These are phyloP conservation scores for Globisporangium megalacanthum DNA, from an alignment of 352 stramenopile species.

Conservation along the genomic window DNA sequence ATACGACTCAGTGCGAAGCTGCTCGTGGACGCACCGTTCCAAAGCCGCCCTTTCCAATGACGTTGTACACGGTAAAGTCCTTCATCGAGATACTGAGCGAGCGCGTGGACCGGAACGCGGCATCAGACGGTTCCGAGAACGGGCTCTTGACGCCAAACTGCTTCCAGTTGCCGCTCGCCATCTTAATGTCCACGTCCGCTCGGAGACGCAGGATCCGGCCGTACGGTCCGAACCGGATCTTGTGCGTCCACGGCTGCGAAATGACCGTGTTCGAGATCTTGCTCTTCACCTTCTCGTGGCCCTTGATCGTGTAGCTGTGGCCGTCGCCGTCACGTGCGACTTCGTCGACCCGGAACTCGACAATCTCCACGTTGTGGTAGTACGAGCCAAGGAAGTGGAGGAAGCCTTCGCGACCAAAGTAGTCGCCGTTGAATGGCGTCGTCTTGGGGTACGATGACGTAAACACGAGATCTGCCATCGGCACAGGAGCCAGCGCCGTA, in stretches of 20 bases:
- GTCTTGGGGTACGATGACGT: constrained; percentile 77
- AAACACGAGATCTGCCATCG: constrained; percentile 64
- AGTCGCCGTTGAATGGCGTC: constrained; percentile 74
- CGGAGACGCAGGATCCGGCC: constrained; percentile 77
- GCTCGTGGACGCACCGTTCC: constrained; percentile 37
- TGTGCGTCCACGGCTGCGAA: constrained; percentile 69
- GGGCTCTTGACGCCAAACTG: constrained; percentile 75
- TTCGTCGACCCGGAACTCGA: constrained; percentile 76
- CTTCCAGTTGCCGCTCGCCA: constrained; percentile 67
- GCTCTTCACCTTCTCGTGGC: constrained; percentile 77
- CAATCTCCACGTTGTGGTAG: constrained; percentile 69
- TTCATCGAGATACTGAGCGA: constrained; percentile 87
- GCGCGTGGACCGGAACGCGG: constrained; percentile 74
- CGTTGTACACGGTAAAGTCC: constrained; percentile 88
- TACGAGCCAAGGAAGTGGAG: constrained; percentile 75
- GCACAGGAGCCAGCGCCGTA: neutral
- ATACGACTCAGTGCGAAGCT: neutral
- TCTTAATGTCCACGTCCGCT: constrained; percentile 74
- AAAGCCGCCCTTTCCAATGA: constrained; percentile 87
- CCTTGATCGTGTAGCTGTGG: constrained; percentile 70
- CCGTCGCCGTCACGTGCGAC: constrained; percentile 51
- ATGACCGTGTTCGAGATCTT: constrained; percentile 70
- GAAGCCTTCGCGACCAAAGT: constrained; percentile 80
- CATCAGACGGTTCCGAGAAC: constrained; percentile 73
- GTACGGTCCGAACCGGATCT: constrained; percentile 73